phyloP scores from a whole-genome alignment of 768 basidiomycete genomes.

The Lactarius tabidus region DNA sequence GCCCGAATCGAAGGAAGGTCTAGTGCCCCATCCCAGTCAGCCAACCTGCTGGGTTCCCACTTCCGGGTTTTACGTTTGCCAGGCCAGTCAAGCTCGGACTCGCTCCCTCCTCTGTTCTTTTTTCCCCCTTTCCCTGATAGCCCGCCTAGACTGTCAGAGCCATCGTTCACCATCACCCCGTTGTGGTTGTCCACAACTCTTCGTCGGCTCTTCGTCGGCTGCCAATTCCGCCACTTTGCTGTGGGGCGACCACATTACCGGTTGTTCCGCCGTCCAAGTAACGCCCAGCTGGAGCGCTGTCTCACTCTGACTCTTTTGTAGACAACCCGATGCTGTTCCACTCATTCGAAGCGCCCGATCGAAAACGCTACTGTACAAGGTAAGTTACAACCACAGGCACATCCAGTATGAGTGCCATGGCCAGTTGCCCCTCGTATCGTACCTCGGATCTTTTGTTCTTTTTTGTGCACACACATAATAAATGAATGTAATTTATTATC shows the following conservation, averaged over 20 bases:
- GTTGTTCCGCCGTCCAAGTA: background rate
- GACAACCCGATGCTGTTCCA: background rate
- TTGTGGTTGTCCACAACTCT: background rate
- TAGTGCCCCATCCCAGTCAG: conserved; percentile 19
- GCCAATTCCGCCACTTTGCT: conserved; percentile 5
- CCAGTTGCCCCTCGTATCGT: conserved; percentile 1
- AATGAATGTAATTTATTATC: background rate
- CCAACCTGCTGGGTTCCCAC: conserved; percentile 18
- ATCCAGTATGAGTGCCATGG: background rate
- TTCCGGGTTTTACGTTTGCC: conserved; percentile 18
- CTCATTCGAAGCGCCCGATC: conserved; percentile 4
- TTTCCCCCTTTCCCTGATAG: background rate
- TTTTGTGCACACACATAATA: conserved; percentile 17
- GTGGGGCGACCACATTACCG: conserved; percentile 4
- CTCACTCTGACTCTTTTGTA: conserved; percentile 9
- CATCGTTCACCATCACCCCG: background rate
- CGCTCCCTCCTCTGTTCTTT: background rate
- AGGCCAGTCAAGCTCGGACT: background rate
- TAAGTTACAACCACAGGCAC: conserved; percentile 12
- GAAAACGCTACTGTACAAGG: conserved; percentile 7
- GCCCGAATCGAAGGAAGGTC: conserved; percentile 21
- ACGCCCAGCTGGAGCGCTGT: background rate
- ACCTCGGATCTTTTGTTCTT: conserved; percentile 17
- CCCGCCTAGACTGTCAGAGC: background rate
- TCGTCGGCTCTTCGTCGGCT: conserved; percentile 19